Conservation (phyloP, 768 basidiomycete species). For the Trametes coccinea region DNA sequence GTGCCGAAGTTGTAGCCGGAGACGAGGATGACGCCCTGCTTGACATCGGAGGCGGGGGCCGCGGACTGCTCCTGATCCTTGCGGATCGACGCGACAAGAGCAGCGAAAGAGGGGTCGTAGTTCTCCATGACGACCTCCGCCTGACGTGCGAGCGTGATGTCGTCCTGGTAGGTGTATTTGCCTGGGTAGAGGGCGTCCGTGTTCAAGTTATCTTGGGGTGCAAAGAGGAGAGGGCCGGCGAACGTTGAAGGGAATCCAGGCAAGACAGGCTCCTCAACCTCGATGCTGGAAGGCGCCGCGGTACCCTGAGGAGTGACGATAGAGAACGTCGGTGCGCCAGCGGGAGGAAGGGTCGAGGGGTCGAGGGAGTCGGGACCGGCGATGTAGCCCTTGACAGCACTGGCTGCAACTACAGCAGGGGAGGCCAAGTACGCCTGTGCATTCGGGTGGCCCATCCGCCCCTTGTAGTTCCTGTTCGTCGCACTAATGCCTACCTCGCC, state of each 20-base stretch:
- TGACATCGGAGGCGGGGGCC: slow-evolving; percentile 29
- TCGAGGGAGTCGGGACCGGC: slow-evolving; percentile 76
- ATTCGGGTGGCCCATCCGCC: slow-evolving; percentile 95
- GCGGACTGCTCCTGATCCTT: slow-evolving; percentile 22
- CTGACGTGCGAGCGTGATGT: slow-evolving; percentile 92
- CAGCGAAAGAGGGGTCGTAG: slow-evolving; percentile 88
- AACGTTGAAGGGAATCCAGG: slow-evolving; percentile 84
- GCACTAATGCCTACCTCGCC: slow-evolving; percentile 97
- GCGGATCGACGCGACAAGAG: slow-evolving; percentile 58
- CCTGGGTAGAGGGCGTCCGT: slow-evolving; percentile 99
- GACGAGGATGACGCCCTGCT: slow-evolving; percentile 76
- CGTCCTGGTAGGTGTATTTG: slow-evolving; percentile 99
- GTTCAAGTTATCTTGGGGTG: slow-evolving; percentile 95
- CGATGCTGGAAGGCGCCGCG: slow-evolving; percentile 31
- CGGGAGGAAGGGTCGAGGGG: slow-evolving; percentile 47
- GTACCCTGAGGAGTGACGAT: slow-evolving; percentile 35
- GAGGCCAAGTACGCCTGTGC: slow-evolving; percentile 95
- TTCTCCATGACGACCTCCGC: slow-evolving; percentile 99
- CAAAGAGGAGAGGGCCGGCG: slow-evolving; percentile 83
- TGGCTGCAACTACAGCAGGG: slow-evolving; percentile 96
- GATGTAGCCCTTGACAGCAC: slow-evolving; percentile 90
- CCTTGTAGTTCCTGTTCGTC: slow-evolving; percentile 99
- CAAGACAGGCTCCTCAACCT: slow-evolving; percentile 61
- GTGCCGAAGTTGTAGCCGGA: slow-evolving; percentile 99
- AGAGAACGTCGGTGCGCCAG: slow-evolving; percentile 58